Evolutionary conservation across 2,329 filamentous ascomycete genomes (phyloP).

Genomic region (Ceratocystis albifundus): DNA sequence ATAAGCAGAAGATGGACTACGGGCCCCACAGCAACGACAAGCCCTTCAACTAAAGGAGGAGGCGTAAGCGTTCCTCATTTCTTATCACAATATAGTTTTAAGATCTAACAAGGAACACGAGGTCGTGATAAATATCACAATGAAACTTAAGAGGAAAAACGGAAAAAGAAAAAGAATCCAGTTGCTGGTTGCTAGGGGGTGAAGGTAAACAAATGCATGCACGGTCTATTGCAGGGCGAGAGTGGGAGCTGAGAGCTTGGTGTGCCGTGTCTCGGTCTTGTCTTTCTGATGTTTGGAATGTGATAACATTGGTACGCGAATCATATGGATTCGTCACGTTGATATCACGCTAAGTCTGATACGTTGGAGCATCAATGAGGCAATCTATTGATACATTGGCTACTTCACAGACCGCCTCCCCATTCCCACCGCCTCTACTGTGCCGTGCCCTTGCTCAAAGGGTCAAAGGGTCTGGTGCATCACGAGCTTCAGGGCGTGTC

Average conservation of each 20-base stretch:
- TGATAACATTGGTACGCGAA: neutral
- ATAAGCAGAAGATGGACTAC: constrained; percentile 9
- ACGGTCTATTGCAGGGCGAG: neutral
- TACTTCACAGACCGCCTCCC: neutral
- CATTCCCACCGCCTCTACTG: no score
- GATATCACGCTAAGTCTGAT: neutral
- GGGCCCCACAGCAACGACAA: neutral
- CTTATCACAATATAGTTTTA: no score
- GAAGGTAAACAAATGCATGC: neutral
- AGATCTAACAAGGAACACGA: no score
- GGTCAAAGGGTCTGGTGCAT: no score
- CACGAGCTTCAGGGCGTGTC: neutral
- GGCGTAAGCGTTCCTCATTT: neutral
- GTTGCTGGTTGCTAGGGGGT: neutral
- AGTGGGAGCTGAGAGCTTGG: neutral
- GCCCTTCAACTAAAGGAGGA: neutral
- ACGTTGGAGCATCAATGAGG: neutral
- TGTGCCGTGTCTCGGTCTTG: neutral
- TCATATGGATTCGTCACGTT: neutral
- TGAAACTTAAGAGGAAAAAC: neutral
- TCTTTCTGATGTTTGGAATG: neutral
- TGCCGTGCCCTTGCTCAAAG: no score
- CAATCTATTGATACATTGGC: neutral
- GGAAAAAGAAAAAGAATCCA: neutral
- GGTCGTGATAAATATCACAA: no score